phyloP scores from a whole-genome alignment of 73 alveolate genomes.

The Tetrahymena elliotti region DNA sequence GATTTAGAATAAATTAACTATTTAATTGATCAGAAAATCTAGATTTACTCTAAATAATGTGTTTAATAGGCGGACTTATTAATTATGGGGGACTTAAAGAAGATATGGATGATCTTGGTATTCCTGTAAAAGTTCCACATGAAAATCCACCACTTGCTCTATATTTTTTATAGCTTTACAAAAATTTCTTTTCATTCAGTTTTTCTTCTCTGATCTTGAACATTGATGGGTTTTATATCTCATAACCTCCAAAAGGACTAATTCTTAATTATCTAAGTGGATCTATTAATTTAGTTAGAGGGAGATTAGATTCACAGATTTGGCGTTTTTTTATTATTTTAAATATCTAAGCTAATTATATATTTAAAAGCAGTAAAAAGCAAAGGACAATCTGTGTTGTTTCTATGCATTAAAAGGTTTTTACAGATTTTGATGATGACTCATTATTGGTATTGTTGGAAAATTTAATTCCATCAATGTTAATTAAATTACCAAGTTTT shows the following conservation, averaged over 20 bases:
- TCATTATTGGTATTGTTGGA: background rate
- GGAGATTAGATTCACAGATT: background rate
- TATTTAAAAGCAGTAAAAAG: too few species aligned
- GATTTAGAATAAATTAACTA: background rate
- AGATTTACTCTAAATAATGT: background rate
- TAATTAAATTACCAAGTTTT: background rate
- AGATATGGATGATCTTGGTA: background rate
- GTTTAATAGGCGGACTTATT: background rate
- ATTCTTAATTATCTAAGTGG: background rate
- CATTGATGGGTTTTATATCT: background rate
- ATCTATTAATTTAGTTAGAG: background rate
- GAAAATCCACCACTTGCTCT: background rate
- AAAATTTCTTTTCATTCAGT: background rate
- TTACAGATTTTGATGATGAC: background rate
- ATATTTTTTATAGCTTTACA: background rate
- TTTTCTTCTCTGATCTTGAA: background rate
- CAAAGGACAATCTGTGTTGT: background rate
- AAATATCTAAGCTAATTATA: background rate
- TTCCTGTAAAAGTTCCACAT: background rate
- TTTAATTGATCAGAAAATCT: background rate
- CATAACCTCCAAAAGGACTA: background rate
- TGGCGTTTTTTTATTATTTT: background rate
- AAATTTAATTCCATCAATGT: background rate
- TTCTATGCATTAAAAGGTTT: background rate
- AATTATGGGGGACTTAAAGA: background rate